A percentile compares a stretch with the other conserved stretches of the same genome.
phyloP scores from a whole-genome alignment of 1,139 yeast species.

The Diutina ranongensis region DNA sequence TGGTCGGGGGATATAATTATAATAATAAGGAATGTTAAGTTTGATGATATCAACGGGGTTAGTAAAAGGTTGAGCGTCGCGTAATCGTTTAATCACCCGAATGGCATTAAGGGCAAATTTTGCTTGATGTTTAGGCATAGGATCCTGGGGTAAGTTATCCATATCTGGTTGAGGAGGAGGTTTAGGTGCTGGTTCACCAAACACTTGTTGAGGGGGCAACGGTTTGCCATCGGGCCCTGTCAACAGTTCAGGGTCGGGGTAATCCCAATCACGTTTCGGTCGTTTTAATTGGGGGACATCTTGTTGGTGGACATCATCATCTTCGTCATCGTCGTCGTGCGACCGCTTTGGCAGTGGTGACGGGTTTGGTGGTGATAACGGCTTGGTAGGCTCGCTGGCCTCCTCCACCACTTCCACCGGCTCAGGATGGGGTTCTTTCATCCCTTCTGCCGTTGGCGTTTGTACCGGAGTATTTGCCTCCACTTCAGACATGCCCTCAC shows the following conservation, averaged over 20 bases:
- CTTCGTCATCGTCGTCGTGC: constrained; percentile 16
- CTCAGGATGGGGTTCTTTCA: background rate
- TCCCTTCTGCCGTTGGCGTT: constrained; percentile 26
- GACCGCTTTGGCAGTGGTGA: constrained; percentile 32
- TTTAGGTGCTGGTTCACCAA: constrained; percentile 47
- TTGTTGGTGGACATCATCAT: constrained; percentile 10
- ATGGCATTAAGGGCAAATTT: constrained; percentile 58
- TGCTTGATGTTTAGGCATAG: constrained; percentile 82
- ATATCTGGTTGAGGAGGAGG: constrained; percentile 66
- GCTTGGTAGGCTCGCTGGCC: constrained; percentile 20
- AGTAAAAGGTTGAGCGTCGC: constrained; percentile 86
- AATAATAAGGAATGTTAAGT: constrained; percentile 83
- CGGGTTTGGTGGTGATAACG: constrained; percentile 36
- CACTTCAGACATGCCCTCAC: constrained; percentile 6
- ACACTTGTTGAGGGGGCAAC: constrained; percentile 1
- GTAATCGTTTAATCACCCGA: constrained; percentile 76
- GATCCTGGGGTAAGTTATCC: constrained; percentile 51
- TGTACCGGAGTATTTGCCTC: constrained; percentile 31
- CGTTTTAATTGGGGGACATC: constrained; percentile 13
- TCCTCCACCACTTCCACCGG: constrained; percentile 4
- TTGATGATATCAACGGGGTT: constrained; percentile 85
- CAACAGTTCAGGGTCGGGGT: constrained; percentile 4
- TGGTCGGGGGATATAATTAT: constrained; percentile 72
- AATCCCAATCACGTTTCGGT: constrained; percentile 13
- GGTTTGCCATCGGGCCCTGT: constrained; percentile 5